Percentiles rank a stretch among this genome's conserved stretches.
These are phyloP conservation scores for Populus simonii DNA, from an alignment of 345 rosid species.

Conservation along the genomic window DNA sequence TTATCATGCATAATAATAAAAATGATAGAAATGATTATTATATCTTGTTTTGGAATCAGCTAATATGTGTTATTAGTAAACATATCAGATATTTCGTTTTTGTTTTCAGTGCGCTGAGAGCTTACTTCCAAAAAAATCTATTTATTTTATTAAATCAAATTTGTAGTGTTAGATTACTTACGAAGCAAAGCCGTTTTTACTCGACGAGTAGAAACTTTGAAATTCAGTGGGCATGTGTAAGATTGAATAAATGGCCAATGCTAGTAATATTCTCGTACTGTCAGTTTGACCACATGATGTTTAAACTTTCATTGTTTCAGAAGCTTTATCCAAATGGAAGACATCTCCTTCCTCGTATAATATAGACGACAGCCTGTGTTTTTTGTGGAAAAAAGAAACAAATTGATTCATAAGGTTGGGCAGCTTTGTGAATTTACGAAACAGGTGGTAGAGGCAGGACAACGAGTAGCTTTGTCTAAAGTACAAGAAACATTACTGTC, in stretches of 20 bases:
- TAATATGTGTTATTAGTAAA: no score
- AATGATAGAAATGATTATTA: no score
- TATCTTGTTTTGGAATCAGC: no score
- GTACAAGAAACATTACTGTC: constrained; percentile 11
- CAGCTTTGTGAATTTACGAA: not conserved
- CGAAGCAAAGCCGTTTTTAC: no score
- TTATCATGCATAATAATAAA: no score
- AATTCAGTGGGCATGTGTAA: no score
- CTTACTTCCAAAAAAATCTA: no score
- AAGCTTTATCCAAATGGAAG: not conserved
- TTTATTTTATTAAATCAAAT: no score
- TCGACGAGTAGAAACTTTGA: no score
- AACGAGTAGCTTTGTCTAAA: constrained; percentile 7
- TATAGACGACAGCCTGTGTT: not conserved
- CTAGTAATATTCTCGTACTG: not conserved
- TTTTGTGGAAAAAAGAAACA: not conserved
- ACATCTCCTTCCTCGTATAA: not conserved
- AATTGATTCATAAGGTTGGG: not conserved
- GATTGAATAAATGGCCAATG: no score
- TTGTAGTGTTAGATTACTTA: not conserved
- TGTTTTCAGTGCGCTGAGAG: no score
- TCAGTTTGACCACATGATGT: not conserved
- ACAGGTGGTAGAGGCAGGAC: not conserved
- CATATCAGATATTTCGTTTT: no score
- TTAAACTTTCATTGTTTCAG: not conserved